phyloP scores from a whole-genome alignment of 2,329 filamentous ascomycete species.

The Ilyonectria mors-panacis region DNA sequence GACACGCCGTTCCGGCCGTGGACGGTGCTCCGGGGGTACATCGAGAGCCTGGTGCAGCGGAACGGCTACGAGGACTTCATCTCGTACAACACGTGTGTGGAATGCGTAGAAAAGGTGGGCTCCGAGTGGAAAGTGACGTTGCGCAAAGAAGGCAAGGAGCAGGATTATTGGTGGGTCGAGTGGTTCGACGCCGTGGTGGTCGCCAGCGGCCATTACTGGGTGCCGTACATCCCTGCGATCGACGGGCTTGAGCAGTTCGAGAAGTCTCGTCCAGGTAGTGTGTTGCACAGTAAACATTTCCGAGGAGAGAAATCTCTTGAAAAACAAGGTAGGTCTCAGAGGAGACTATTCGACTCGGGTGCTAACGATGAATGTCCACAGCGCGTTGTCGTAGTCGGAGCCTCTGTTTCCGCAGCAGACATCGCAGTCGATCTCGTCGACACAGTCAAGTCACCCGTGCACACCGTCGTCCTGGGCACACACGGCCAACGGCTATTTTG shows the following conservation, averaged over 20 bases:
- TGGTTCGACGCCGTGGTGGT: slow-evolving; percentile 73
- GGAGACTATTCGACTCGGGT: too few relatives aligned
- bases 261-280: slow-evolving; percentile 60
- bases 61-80: slow-evolving; percentile 68
- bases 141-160: slow-evolving; percentile 50
- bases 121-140: slow-evolving; percentile 68
- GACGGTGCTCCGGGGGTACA: slow-evolving; percentile 68
- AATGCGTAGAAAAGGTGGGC: slow-evolving; percentile 66
- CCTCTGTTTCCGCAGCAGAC: slow-evolving; percentile 75
- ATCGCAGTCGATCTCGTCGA: slow-evolving; percentile 69
- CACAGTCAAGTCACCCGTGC: slow-evolving; percentile 62
- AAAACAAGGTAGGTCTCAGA: slow-evolving; percentile 57
- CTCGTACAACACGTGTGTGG: slow-evolving; percentile 72
- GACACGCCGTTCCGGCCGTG: slow-evolving; percentile 75
- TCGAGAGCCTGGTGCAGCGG: slow-evolving; percentile 66
- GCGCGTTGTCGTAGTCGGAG: slow-evolving; percentile 74
- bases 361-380: slow-evolving; percentile 45
- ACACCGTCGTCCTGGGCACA: slow-evolving; percentile 66
- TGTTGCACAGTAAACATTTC: slow-evolving; percentile 69
- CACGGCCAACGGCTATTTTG: slow-evolving; percentile 67
- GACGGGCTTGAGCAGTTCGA: slow-evolving; percentile 64
- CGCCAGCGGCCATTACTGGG: slow-evolving; percentile 72
- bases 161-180: slow-evolving; percentile 75
- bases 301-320: slow-evolving; percentile 61
- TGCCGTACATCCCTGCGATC: slow-evolving; percentile 68